These are phyloP conservation scores for Eucalyptus pumila DNA, from an alignment of 345 rosid genomes.

Conservation along the genomic window DNA sequence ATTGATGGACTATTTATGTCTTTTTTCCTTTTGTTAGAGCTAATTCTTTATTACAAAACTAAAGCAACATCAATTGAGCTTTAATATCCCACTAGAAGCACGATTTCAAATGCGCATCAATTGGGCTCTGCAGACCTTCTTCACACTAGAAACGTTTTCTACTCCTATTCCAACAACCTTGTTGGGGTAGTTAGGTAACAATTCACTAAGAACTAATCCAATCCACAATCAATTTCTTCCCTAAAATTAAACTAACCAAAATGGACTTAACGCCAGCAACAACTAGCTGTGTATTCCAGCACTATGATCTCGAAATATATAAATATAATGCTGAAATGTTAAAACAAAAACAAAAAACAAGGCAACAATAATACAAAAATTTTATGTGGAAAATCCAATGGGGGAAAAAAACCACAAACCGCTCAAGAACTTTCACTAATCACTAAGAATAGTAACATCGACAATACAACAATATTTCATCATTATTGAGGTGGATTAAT, in stretches of 20 bases:
- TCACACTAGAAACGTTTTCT: background rate
- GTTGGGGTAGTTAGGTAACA: too few relatives aligned
- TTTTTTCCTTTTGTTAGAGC: background rate
- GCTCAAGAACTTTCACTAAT: background rate
- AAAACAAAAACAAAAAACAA: background rate
- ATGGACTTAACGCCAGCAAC: fast-evolving
- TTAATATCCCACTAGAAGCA: background rate
- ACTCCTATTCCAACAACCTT: too few relatives aligned
- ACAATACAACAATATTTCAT: background rate
- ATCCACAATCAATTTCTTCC: background rate
- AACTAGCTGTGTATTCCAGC: background rate
- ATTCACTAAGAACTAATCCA: background rate
- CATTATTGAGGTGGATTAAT: background rate
- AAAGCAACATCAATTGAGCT: background rate
- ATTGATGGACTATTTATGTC: background rate
- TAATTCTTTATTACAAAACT: background rate
- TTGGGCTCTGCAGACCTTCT: background rate
- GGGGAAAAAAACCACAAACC: background rate
- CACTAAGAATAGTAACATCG: background rate
- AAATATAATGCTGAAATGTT: background rate
- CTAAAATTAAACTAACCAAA: background rate
- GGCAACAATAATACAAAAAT: background rate
- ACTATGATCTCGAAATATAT: fast-evolving
- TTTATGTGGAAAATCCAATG: background rate
- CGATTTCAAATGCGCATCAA: background rate